These are phyloP conservation scores for Taphrina wiesneri DNA, from an alignment of 1,139 yeast species.

Conservation along the genomic window DNA sequence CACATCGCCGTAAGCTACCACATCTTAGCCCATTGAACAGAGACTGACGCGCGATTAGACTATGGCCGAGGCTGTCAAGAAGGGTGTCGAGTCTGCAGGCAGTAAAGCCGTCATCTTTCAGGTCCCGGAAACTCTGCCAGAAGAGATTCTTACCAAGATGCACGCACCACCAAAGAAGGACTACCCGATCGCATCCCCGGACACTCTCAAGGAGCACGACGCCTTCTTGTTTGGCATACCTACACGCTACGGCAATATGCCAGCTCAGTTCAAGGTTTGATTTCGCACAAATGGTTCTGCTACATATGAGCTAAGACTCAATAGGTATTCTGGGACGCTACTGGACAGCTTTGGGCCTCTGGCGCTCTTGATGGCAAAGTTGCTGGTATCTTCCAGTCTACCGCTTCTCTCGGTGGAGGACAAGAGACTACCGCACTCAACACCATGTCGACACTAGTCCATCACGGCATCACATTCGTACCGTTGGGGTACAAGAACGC, in stretches of 20 bases:
- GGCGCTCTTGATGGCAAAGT: conserved; percentile 61
- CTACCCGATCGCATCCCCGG: conserved; percentile 56
- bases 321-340: conserved; percentile 63
- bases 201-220: conserved; percentile 55
- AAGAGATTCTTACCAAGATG: conserved; percentile 53
- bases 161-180: conserved; percentile 56
- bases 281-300: conserved; percentile 48
- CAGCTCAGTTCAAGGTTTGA: conserved; percentile 58
- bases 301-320: conserved; percentile 51
- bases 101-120: conserved; percentile 61
- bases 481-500: conserved; percentile 61
- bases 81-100: conserved; percentile 62
- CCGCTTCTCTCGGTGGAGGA: conserved; percentile 66
- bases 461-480: conserved; percentile 57
- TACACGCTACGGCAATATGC: conserved; percentile 63
- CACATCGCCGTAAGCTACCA: conserved; percentile 50
- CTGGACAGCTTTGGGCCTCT: conserved; percentile 65
- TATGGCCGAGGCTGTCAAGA: conserved; percentile 58
- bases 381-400: conserved; percentile 60
- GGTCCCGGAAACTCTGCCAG: conserved; percentile 60
- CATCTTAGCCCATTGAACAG: not conserved
- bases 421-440: conserved; percentile 59
- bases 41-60: conserved; percentile 36
- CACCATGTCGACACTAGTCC: conserved; percentile 56
- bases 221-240: conserved; percentile 66